Conservation (phyloP, 495 filamentous ascomycete genomes). For the Xylaria palmicola region DNA sequence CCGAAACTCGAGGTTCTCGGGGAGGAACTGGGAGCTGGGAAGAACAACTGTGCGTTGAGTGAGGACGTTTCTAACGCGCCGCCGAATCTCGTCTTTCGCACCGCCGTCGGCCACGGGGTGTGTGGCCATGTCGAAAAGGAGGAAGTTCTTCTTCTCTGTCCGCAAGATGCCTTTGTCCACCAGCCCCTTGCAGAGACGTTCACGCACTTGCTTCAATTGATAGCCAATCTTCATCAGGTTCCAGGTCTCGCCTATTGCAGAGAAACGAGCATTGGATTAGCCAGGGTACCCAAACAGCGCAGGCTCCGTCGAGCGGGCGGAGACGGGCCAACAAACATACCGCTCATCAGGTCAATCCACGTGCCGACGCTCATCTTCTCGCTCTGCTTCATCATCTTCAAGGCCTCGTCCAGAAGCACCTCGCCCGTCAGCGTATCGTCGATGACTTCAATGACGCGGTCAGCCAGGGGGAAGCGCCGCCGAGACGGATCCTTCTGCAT, state of each 20-base stretch:
- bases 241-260: constrained; percentile 85
- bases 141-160: constrained; percentile 98
- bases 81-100: constrained; percentile 94
- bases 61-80: constrained; percentile 86
- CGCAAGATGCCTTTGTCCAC: constrained; percentile 98
- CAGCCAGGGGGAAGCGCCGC: constrained; percentile 86
- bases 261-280: constrained; percentile 29
- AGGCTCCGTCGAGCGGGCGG: not conserved
- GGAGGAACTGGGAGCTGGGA: constrained; percentile 77
- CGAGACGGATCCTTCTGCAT: constrained; percentile 97
- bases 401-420: constrained; percentile 93
- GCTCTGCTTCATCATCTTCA: constrained; percentile 99
- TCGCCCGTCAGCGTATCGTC: constrained; percentile 97
- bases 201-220: constrained; percentile 97
- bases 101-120: constrained; percentile 97
- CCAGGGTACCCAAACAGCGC: constrained; percentile 16
- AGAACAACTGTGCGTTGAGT: constrained; percentile 93
- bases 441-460: constrained; percentile 92
- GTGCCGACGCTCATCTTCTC: constrained; percentile 99
- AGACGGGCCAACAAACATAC: constrained; percentile 55
- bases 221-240: constrained; percentile 99
- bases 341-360: constrained; percentile 98
- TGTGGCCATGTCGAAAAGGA: constrained; percentile 99
- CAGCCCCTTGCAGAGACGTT: constrained; percentile 94
- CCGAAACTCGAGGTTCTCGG: constrained; percentile 89